A percentile compares a stretch with the other conserved stretches of the same genome.
Evolutionary conservation across 1,284 basidiomycete genomes (phyloP).

Genomic region (Naganishia albida): DNA sequence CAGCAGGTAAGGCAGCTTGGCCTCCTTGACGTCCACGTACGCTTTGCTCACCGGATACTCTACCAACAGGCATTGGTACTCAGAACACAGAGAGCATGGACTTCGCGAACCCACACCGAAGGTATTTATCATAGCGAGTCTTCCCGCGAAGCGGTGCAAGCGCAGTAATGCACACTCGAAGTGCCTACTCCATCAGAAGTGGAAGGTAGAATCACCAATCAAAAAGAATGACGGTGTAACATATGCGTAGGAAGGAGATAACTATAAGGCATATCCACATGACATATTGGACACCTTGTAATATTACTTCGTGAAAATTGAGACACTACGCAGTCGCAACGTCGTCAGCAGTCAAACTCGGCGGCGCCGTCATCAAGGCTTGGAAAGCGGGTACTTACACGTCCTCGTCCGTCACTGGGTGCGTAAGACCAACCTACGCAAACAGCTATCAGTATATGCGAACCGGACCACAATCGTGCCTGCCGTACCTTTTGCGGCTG

Average conservation of each 20-base stretch:
- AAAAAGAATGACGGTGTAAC: not conserved
- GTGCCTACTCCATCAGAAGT: not conserved
- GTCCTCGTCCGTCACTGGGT: conserved; percentile 89
- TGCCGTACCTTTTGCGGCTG: conserved; percentile 80
- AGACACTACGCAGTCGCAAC: conserved; percentile 41
- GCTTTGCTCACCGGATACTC: not conserved
- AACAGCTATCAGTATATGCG: conserved; percentile 34
- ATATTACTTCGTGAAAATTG: conserved; percentile 53
- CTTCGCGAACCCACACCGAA: conserved; percentile 22
- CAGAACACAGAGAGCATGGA: conserved; percentile 30
- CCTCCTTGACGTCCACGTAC: not conserved
- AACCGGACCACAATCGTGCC: too few species aligned
- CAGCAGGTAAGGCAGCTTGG: conserved; percentile 65
- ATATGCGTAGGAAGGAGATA: not conserved
- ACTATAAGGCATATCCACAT: not conserved
- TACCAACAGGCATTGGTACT: conserved; percentile 23
- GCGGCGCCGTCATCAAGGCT: too few species aligned
- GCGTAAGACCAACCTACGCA: conserved; percentile 67
- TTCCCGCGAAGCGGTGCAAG: conserved; percentile 18
- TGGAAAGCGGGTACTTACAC: conserved; percentile 66
- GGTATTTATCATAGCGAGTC: conserved; percentile 24
- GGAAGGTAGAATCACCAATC: not conserved
- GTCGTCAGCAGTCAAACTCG: not conserved
- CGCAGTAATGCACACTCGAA: not conserved
- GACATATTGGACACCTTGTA: not conserved